These are phyloP conservation scores for Lyophyllum semitale DNA, from an alignment of 768 basidiomycete species.

Conservation along the genomic window DNA sequence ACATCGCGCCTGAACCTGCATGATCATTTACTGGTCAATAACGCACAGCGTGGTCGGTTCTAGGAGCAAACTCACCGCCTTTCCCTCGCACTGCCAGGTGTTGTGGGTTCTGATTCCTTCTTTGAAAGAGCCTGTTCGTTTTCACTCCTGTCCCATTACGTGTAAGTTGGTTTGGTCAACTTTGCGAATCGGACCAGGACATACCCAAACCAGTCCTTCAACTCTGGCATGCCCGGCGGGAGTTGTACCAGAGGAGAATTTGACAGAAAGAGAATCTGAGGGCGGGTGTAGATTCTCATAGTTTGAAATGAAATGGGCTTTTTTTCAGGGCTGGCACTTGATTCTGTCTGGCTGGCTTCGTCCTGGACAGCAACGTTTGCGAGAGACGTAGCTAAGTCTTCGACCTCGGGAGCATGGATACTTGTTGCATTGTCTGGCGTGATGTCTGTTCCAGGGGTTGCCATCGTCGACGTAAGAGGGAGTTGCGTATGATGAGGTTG, in stretches of 20 bases:
- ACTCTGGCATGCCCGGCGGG: constrained; percentile 75
- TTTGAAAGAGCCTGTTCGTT: constrained; percentile 65
- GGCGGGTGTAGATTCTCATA: constrained; percentile 68
- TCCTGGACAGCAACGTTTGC: constrained; percentile 29
- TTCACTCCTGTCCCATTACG: constrained; percentile 42
- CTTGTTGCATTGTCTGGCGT: constrained; percentile 4
- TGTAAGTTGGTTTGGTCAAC: constrained; percentile 17
- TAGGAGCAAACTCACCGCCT: constrained; percentile 52
- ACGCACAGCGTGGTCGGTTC: constrained; percentile 1
- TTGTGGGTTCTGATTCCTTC: constrained; percentile 68
- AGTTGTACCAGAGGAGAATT: constrained; percentile 75
- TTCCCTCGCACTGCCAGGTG: constrained; percentile 58
- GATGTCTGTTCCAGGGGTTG: constrained; percentile 8
- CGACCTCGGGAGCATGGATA: constrained; percentile 18
- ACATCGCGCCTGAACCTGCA: constrained; percentile 72
- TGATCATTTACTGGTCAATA: constrained; percentile 11
- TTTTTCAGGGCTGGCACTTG: constrained; percentile 25
- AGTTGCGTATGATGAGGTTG: constrained; percentile 9
- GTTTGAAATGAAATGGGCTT: constrained; percentile 36
- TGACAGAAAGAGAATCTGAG: constrained; percentile 66
- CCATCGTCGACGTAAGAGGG: constrained; percentile 16
- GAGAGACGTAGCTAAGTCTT: constrained; percentile 30
- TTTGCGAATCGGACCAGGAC: constrained; percentile 23
- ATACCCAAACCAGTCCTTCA: constrained; percentile 91
- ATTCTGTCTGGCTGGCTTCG: constrained; percentile 20